phyloP scores from a whole-genome alignment of 2,329 filamentous ascomycete genomes.

The Teratosphaeria viscida region DNA sequence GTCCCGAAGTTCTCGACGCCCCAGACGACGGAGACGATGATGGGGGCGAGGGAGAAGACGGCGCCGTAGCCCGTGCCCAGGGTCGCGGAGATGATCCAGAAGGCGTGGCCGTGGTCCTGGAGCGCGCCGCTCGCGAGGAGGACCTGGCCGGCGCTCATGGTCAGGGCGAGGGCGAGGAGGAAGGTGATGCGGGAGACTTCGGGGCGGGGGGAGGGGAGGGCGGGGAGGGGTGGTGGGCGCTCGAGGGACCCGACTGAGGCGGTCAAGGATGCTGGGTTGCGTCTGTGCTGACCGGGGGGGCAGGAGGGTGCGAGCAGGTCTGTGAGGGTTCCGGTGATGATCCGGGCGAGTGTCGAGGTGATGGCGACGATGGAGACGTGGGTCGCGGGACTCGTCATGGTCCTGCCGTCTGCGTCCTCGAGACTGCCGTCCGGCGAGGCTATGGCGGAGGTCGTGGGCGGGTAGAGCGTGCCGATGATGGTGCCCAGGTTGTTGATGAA shows the following conservation, averaged over 20 bases:
- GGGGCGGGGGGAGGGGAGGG: conserved; percentile 28
- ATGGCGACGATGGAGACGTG: conserved; percentile 89
- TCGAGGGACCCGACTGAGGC: conserved; percentile 30
- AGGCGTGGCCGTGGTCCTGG: conserved; percentile 65
- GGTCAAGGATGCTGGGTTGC: conserved; percentile 32
- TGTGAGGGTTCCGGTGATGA: conserved; percentile 80
- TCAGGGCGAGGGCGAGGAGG: conserved; percentile 61
- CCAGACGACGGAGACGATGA: conserved; percentile 95
- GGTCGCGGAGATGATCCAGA: conserved; percentile 74
- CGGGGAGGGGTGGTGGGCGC: conserved; percentile 5
- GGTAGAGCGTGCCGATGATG: conserved; percentile 75
- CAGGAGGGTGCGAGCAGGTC: conserved; percentile 64
- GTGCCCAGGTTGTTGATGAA: conserved; percentile 97
- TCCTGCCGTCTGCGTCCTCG: conserved; percentile 15
- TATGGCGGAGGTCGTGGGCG: conserved; percentile 36
- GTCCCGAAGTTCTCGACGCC: conserved; percentile 97
- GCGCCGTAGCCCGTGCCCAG: conserved; percentile 90
- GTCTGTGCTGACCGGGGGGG: conserved; percentile 46
- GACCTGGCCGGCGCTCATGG: conserved; percentile 65
- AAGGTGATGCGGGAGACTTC: conserved; percentile 70
- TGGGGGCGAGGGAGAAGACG: conserved; percentile 77
- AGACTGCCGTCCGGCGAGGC: conserved; percentile 41
- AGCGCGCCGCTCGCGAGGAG: conserved; percentile 66
- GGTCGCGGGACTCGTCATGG: conserved; percentile 58
- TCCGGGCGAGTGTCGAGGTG: conserved; percentile 78